These are phyloP conservation scores for Microcyclospora tardicrescens DNA, from an alignment of 2,329 filamentous ascomycete genomes.

Conservation along the genomic window DNA sequence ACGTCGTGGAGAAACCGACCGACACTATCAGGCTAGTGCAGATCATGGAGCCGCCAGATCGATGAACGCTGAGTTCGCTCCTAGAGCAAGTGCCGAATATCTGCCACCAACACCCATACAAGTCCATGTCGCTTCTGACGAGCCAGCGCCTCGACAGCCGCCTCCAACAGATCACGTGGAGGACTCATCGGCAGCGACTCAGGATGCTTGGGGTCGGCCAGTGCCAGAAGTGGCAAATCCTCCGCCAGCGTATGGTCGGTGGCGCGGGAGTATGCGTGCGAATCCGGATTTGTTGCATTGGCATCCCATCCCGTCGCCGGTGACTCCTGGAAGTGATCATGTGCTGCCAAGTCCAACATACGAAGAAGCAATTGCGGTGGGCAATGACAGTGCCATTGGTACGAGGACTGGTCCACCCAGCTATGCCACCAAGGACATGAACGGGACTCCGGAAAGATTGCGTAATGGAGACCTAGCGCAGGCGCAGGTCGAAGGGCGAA, in stretches of 20 bases:
- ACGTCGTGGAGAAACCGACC: too few species aligned
- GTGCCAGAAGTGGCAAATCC: slow-evolving; percentile 26
- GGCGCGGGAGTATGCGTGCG: slow-evolving; percentile 70
- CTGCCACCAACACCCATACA: slow-evolving; percentile 62
- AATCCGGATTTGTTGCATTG: slow-evolving; percentile 73
- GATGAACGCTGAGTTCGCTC: too few species aligned
- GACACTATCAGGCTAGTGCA: too few species aligned
- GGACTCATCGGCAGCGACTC: background rate
- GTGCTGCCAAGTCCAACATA: slow-evolving; percentile 20
- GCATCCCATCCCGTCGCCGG: slow-evolving; percentile 28
- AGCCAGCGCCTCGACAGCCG: slow-evolving; percentile 25
- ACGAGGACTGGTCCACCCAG: slow-evolving; percentile 13
- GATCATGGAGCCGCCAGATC: too few species aligned
- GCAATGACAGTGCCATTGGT: background rate
- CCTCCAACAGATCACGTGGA: slow-evolving; percentile 5
- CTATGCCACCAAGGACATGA: slow-evolving; percentile 17
- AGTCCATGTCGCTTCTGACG: slow-evolving; percentile 54
- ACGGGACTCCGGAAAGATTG: slow-evolving; percentile 12
- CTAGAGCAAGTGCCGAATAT: slow-evolving; percentile 33
- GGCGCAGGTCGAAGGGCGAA: slow-evolving; percentile 6
- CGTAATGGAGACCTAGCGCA: slow-evolving; percentile 9
- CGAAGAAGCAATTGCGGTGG: slow-evolving; percentile 14
- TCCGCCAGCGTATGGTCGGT: slow-evolving; percentile 76
- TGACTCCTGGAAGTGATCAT: slow-evolving; percentile 9
- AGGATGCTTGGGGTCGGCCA: slow-evolving; percentile 17